A percentile compares a stretch with the other conserved stretches of the same genome.
Evolutionary conservation across 306 rosid genomes (phyloP).

Genomic region (Lupinus albus): DNA sequence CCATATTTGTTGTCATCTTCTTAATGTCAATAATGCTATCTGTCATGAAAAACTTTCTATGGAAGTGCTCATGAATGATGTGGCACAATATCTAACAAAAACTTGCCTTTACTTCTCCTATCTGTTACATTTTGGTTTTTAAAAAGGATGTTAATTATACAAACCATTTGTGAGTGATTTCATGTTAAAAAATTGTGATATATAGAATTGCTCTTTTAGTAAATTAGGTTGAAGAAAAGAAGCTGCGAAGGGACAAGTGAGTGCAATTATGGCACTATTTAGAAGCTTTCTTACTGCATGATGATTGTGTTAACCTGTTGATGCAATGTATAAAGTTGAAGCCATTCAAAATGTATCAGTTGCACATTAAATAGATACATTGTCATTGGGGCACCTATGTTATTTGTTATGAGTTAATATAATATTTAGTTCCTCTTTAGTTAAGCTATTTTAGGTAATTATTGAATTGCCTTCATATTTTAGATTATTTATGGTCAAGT

Average conservation of each 20-base stretch:
- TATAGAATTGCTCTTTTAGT: neutral
- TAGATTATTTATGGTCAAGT: conserved; percentile 10
- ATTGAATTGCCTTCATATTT: conserved; percentile 24
- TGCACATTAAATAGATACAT: conserved; percentile 1
- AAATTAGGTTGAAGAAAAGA: neutral
- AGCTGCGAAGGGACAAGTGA: neutral
- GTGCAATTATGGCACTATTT: conserved; percentile 10
- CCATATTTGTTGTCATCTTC: neutral
- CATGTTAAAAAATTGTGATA: neutral
- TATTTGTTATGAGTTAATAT: neutral
- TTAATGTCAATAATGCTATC: neutral
- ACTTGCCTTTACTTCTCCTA: neutral
- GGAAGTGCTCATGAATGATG: neutral
- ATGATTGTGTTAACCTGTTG: conserved; percentile 7
- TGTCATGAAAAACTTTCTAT: neutral
- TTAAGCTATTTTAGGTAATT: conserved; percentile 21
- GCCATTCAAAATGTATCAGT: conserved; percentile 4
- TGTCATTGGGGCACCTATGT: neutral
- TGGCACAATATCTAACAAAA: neutral
- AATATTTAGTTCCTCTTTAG: neutral
- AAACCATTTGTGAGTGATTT: neutral
- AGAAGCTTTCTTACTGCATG: conserved; percentile 14
- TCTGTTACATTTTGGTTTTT: neutral
- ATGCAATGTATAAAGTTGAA: neutral
- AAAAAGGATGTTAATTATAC: neutral